Base-by-base conservation (phyloP, 1,284 basidiomycete genomes). In the Rhodotorula sp. region DNA sequence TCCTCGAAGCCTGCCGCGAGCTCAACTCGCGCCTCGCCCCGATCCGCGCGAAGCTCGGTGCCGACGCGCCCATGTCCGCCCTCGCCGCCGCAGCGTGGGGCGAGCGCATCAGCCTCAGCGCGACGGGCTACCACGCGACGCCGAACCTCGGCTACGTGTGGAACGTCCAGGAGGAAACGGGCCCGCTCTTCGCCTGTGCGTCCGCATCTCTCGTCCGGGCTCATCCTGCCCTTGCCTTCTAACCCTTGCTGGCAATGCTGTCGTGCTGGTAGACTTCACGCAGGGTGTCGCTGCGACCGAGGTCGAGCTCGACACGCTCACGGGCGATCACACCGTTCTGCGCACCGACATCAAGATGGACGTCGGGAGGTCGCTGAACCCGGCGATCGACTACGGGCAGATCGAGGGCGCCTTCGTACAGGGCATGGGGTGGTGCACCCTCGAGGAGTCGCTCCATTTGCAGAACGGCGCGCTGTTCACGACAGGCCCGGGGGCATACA, bases 331-430 rank as follows among this genome's bases (percentile, higher is more conserved):
- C 66, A 74, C 78, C 13, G 77, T 80, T 46, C 68, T 78, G 9
- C 71, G 79, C 19, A 72, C 77, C 4, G 80, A 80, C 66, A 66
- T 76, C 48, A 54, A 61, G 55, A 81, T 82, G 80, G 81, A 82
- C 63, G 79, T 82, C 10, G 82, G 81, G 7, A 76, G 80, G 4
- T 79, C 76, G 46, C 76, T 82, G 76, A 82, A 82, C 62, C 81
- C 81, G 12, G 74, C 76, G 13, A 81, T 82, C 64, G 82, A 82
- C 66, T 79, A 80, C n/a, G 82, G 81, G 19, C 82, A 82, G 72
- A 80, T 82, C 32, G 68, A 74, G n/a, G 67, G 71, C 15, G 64
- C 68, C 2, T 65, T 61, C 57, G 54, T 67, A 3, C 53, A 77
- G 76, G 75, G 77, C 69, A 46, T 75, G 76, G 81, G 81, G 2